Conservation (phyloP, 768 basidiomycete species). For the Tricholoma saponaceum region DNA sequence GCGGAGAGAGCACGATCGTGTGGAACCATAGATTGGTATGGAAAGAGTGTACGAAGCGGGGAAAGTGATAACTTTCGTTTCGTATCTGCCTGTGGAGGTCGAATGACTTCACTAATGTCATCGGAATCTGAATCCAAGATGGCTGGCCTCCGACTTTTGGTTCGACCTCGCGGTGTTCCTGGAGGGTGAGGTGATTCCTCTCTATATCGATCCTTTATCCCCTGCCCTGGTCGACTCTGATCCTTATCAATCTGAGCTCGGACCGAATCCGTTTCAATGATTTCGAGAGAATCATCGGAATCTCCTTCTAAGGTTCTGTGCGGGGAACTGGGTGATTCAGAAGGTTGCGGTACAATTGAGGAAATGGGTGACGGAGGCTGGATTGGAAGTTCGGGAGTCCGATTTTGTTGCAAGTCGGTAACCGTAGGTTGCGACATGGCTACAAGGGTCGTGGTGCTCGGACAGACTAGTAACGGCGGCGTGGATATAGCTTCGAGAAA, state of each 20-base stretch:
- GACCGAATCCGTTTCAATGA: conserved; percentile 44
- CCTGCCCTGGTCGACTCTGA: conserved; percentile 37
- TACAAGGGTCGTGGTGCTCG: conserved; percentile 34
- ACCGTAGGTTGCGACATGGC: conserved; percentile 15
- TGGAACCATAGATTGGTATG: conserved; percentile 29
- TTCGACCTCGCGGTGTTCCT: conserved; percentile 22
- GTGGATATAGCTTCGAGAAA: conserved; percentile 66
- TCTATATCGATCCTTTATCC: conserved; percentile 30
- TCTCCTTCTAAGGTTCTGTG: conserved; percentile 31
- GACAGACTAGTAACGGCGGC: conserved; percentile 35
- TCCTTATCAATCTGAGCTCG: conserved; percentile 37
- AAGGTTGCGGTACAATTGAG: conserved; percentile 3
- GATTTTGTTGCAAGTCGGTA: not conserved
- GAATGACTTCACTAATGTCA: conserved; percentile 10
- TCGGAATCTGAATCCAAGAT: conserved; percentile 27
- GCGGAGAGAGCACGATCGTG: conserved; percentile 39
- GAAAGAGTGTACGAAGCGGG: conserved; percentile 44
- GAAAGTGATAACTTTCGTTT: conserved; percentile 41
- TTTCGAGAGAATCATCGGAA: conserved; percentile 50
- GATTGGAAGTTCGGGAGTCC: conserved; percentile 5
- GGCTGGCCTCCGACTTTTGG: conserved; percentile 24
- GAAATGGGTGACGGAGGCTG: conserved; percentile 1
- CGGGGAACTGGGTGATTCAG: not conserved
- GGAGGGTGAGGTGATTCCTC: conserved; percentile 28
- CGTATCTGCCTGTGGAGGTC: conserved; percentile 14